phyloP scores from a whole-genome alignment of 2,329 filamentous ascomycete species.

The Talaromyces atroroseus region DNA sequence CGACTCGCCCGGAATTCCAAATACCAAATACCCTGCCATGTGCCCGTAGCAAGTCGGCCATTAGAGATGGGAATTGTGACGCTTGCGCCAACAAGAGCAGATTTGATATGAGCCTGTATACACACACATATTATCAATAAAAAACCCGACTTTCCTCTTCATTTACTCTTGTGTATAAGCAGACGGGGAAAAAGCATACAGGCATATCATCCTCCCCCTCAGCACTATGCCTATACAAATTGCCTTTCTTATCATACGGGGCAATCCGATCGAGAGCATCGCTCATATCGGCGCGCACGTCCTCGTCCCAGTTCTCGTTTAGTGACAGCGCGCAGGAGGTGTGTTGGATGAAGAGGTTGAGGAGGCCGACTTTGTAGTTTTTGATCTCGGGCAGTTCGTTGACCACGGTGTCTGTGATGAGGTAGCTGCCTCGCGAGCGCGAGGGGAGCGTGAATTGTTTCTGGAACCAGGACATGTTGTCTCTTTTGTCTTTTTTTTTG shows the following conservation, averaged over 20 bases:
- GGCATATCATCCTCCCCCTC: constrained; percentile 95
- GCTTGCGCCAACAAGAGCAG: constrained; percentile 78
- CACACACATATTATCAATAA: too few relatives aligned
- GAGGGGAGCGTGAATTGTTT: constrained; percentile 76
- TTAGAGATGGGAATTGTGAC: constrained; percentile 87
- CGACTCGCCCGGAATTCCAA: constrained; percentile 75
- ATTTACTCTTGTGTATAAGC: too few relatives aligned
- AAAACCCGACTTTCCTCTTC: too few relatives aligned
- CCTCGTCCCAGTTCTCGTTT: constrained; percentile 85
- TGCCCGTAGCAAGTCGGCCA: constrained; percentile 65
- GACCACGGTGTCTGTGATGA: constrained; percentile 73
- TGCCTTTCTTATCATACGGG: constrained; percentile 69
- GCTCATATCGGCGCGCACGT: constrained; percentile 90
- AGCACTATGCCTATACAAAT: constrained; percentile 77
- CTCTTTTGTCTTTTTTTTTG: constrained; percentile 4
- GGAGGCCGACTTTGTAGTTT: constrained; percentile 75
- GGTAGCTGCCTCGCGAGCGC: constrained; percentile 75
- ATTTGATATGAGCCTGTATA: constrained; percentile 82
- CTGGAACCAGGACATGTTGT: constrained; percentile 66
- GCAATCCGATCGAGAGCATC: constrained; percentile 88
- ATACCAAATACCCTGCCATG: constrained; percentile 77
- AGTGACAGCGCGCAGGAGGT: constrained; percentile 84
- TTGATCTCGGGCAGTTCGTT: constrained; percentile 71
- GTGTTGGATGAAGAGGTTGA: constrained; percentile 92
- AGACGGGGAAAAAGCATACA: constrained; percentile 41